Percentiles rank a stretch among this genome's conserved stretches.
Evolutionary conservation across 192 early-diverging fungal genomes (phyloP).

Genomic region (Podila epigama): DNA sequence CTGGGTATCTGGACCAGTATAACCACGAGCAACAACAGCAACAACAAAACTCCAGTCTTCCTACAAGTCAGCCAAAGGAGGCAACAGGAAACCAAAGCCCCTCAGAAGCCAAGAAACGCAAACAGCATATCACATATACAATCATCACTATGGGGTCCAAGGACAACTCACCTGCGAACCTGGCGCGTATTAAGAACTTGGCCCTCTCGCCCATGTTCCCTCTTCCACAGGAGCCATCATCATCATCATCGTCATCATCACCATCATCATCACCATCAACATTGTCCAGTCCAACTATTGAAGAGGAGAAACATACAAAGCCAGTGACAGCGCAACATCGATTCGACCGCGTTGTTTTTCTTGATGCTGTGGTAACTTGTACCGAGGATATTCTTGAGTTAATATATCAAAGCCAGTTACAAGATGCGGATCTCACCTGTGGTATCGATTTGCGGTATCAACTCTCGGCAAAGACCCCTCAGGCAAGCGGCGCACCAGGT

Average conservation of each 20-base stretch:
- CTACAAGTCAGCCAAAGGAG: not conserved
- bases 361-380: slow-evolving; percentile 58
- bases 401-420: slow-evolving; percentile 48
- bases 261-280: not conserved
- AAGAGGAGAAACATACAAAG: not conserved
- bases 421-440: slow-evolving; percentile 56
- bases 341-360: slow-evolving; percentile 47
- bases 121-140: slow-evolving; percentile 9
- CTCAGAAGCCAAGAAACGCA: not conserved
- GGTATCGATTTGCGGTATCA: slow-evolving; percentile 48
- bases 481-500: not conserved
- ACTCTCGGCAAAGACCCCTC: not conserved
- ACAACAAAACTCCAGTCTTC: too few relatives aligned
- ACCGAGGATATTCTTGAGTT: slow-evolving; percentile 57
- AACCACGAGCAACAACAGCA: slow-evolving; percentile 4
- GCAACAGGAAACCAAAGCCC: not conserved
- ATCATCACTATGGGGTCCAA: slow-evolving; percentile 9
- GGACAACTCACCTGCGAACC: slow-evolving; percentile 6
- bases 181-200: slow-evolving; percentile 10
- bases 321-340: not conserved
- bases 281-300: not conserved
- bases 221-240: not conserved
- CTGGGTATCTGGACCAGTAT: slow-evolving; percentile 10
- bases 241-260: not conserved
- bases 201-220: slow-evolving; percentile 5